A percentile compares a stretch with the other conserved stretches of the same genome.
These are phyloP conservation scores for Oidiodendron maius DNA, from an alignment of 495 filamentous ascomycete species.

Conservation along the genomic window DNA sequence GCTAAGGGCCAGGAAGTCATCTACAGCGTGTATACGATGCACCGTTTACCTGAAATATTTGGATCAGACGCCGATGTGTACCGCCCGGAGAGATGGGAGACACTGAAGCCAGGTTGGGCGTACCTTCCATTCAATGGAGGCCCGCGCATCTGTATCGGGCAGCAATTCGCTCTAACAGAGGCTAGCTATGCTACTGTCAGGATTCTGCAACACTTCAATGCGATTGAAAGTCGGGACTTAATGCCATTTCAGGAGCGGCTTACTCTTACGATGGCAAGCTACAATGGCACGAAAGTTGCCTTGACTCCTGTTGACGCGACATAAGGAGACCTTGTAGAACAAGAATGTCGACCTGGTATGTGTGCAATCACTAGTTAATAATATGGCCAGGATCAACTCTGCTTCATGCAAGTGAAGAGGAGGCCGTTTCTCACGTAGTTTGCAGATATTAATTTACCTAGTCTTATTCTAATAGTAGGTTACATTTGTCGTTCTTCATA, in stretches of 20 bases:
- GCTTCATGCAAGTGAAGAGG: too few relatives aligned
- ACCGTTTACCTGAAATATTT: slow-evolving; percentile 17
- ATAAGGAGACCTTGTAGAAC: too few relatives aligned
- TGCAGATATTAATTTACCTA: too few relatives aligned
- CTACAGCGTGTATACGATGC: slow-evolving; percentile 15
- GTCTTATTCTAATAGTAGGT: too few relatives aligned
- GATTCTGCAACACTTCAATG: slow-evolving; percentile 62
- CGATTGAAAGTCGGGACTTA: slow-evolving; percentile 35
- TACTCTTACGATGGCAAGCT: background rate
- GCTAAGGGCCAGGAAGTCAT: slow-evolving; percentile 27
- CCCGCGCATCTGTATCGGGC: slow-evolving; percentile 78
- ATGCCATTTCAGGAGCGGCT: background rate
- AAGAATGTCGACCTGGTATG: too few relatives aligned
- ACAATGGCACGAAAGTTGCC: background rate
- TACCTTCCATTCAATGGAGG: slow-evolving; percentile 55
- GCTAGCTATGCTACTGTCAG: slow-evolving; percentile 64
- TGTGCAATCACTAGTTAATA: too few relatives aligned
- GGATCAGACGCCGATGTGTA: slow-evolving; percentile 45
- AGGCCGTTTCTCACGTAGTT: too few relatives aligned
- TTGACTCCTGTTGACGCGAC: too few relatives aligned
- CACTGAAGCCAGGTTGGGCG: slow-evolving; percentile 44
- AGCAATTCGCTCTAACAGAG: slow-evolving; percentile 76
- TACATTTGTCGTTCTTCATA: too few relatives aligned
- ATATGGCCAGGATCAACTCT: too few relatives aligned
- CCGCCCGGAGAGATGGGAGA: slow-evolving; percentile 50